A percentile compares a stretch with the other conserved stretches of the same genome.
These are phyloP conservation scores for Jatropha multifida DNA, from an alignment of 441 rosid genomes.

Conservation along the genomic window DNA sequence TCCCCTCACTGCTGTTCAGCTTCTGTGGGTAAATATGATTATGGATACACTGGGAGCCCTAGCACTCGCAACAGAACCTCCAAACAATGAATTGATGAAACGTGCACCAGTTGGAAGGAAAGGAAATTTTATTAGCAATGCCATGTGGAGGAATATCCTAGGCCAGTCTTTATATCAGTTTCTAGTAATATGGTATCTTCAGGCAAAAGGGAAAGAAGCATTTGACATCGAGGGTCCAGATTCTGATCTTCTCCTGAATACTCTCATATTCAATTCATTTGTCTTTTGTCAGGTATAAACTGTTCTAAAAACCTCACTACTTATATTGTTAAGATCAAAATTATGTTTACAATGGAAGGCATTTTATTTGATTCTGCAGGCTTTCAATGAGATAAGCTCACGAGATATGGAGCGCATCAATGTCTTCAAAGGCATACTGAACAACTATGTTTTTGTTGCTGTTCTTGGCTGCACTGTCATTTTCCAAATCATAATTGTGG, in stretches of 20 bases:
- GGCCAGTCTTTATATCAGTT: slow-evolving; percentile 50
- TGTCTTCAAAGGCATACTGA: slow-evolving; percentile 45
- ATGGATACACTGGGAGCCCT: slow-evolving; percentile 65
- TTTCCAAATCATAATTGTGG: slow-evolving; percentile 46
- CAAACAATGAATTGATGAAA: slow-evolving; percentile 46
- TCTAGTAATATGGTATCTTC: slow-evolving; percentile 38
- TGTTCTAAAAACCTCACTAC: neutral
- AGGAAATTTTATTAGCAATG: slow-evolving; percentile 39
- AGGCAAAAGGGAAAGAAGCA: slow-evolving; percentile 38
- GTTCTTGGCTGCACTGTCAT: slow-evolving; percentile 37
- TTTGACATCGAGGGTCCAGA: slow-evolving; percentile 41
- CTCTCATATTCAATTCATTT: slow-evolving; percentile 52
- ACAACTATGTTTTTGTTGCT: slow-evolving; percentile 37
- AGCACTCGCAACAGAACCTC: slow-evolving; percentile 55
- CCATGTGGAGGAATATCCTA: slow-evolving; percentile 55
- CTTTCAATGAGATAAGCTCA: slow-evolving; percentile 54
- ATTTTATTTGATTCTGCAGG: slow-evolving; percentile 29
- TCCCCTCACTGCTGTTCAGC: slow-evolving; percentile 56
- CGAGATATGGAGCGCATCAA: slow-evolving; percentile 52
- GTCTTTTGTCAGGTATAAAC: slow-evolving; percentile 65
- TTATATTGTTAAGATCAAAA: neutral
- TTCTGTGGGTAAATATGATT: slow-evolving; percentile 57
- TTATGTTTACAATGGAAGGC: neutral
- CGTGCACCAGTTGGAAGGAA: slow-evolving; percentile 47
- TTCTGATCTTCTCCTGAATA: slow-evolving; percentile 38